Base-by-base conservation (phyloP, 2,329 filamentous ascomycete genomes). In the Sporothrix sp. region DNA sequence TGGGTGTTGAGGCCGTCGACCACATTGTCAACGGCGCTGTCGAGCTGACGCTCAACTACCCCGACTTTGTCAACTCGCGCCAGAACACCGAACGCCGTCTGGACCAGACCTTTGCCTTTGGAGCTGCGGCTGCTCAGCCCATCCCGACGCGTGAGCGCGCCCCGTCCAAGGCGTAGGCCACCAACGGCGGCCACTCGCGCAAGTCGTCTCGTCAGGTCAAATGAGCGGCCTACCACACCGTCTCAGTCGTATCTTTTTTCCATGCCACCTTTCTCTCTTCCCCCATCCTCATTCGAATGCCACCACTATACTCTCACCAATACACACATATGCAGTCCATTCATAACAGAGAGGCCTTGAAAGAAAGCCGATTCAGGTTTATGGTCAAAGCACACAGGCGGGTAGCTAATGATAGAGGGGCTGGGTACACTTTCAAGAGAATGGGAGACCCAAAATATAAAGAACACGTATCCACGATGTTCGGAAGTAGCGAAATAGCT, bases 21-120 rank as follows among this genome's bases (percentile, higher is more conserved):
- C 81, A 87, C 72, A 87, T 95, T 64, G 80, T 90, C 69, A 90
- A 84, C 68, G 90, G 90, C 59, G 84, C 87, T 33, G 85, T 90
- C 40, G 90, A 96, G 76, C 73, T 95, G 63, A 95, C 90, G 28
- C 80, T 96, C 65, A 95, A 95, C 78, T 93, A 95, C 75, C 90
- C 90, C 54, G 89, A 95, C 72, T 95, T 95, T 65, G 89, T 96
- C 75, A 96, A 96, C 72, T 68, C 68, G 51, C 81, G 84, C 61
- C 70, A 76, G 66, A 88, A 88, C 75, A 71, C 65, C 18, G 81
- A 85, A 73, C 74, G 81, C 52, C 72, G 81, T 50, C 71, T 85
- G 47, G 71, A 75, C 44, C 73, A 75, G 62, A 61, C 60, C 36
- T 75, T 73, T 54, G 61, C 62, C 54, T 69, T 66, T 56, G 67